Conservation (phyloP, 1,139 yeast genomes). For the Saccharomyces hybrid region DNA sequence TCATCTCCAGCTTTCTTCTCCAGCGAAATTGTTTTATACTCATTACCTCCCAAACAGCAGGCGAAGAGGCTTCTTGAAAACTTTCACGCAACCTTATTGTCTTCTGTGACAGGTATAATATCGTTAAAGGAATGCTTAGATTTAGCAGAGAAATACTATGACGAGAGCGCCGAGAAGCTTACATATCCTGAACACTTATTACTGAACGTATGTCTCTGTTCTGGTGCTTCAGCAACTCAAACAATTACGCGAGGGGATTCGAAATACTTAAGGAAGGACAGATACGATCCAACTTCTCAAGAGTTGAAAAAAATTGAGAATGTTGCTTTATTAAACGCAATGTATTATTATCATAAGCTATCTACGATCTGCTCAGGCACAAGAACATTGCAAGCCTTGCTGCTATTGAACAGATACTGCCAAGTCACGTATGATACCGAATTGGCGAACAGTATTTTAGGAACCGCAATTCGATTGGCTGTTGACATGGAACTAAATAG, state of each 20-base stretch:
- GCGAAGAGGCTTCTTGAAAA: constrained; percentile 19
- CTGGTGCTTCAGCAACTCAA: constrained; percentile 19
- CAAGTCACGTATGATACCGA: constrained; percentile 18
- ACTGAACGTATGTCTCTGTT: constrained; percentile 20
- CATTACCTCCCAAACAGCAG: constrained; percentile 22
- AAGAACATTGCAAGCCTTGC: constrained; percentile 20
- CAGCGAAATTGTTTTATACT: constrained; percentile 11
- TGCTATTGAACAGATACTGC: constrained; percentile 19
- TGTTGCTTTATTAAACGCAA: constrained; percentile 19
- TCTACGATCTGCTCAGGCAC: constrained; percentile 20
- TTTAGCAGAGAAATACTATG: constrained; percentile 17
- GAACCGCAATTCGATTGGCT: constrained; percentile 24
- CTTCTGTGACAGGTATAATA: constrained; percentile 18
- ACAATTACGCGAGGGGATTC: constrained; percentile 10
- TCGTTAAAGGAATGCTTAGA: constrained; percentile 14
- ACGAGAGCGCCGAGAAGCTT: constrained; percentile 9
- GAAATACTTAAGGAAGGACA: constrained; percentile 17
- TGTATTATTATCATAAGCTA: constrained; percentile 24
- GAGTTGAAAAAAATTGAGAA: constrained; percentile 21
- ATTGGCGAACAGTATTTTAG: constrained; percentile 18
- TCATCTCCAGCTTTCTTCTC: constrained; percentile 17
- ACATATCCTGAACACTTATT: constrained; percentile 24
- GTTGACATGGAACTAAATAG: constrained; percentile 20
- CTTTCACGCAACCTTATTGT: constrained; percentile 13
- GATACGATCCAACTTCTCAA: constrained; percentile 15